phyloP scores from a whole-genome alignment of 179 eudicot species.

The Drosera spatulata region DNA sequence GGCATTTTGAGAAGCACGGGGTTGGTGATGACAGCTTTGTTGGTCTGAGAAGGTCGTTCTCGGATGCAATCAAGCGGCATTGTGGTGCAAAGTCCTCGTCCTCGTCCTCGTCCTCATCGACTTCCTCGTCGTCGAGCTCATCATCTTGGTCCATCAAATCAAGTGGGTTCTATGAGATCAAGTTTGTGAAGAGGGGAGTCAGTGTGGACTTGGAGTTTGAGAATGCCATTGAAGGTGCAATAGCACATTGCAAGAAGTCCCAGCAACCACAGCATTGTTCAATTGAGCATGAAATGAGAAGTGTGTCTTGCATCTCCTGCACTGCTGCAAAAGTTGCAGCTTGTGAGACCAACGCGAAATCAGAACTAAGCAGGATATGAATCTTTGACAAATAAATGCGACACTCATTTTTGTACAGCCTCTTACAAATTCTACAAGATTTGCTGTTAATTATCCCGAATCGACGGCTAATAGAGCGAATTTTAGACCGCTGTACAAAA shows the following conservation, averaged over 20 bases:
- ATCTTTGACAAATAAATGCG: neutral
- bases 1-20: constrained; percentile 24
- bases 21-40: constrained; percentile 11
- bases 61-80: constrained; percentile 40
- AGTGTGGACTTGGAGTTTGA: constrained; percentile 42
- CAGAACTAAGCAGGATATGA: constrained; percentile 13
- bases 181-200: constrained; percentile 32
- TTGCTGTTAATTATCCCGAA: too few species aligned
- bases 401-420: too few species aligned
- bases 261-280: constrained; percentile 12
- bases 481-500: too few species aligned
- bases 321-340: constrained; percentile 18
- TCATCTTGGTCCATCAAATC: too few species aligned
- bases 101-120: constrained; percentile 6
- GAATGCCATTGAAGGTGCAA: constrained; percentile 18
- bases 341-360: constrained; percentile 23
- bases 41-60: constrained; percentile 40
- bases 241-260: constrained; percentile 50
- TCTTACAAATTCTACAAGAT: too few species aligned
- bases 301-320: constrained; percentile 18
- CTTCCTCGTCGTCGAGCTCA: constrained; percentile 27
- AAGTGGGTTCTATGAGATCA: too few species aligned
- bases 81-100: constrained; percentile 24
- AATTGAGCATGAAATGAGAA: constrained; percentile 11
- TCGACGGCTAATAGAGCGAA: too few species aligned